Evolutionary conservation across 2,329 filamentous ascomycete genomes (phyloP).

Genomic region (Juglanconis oblonga): DNA sequence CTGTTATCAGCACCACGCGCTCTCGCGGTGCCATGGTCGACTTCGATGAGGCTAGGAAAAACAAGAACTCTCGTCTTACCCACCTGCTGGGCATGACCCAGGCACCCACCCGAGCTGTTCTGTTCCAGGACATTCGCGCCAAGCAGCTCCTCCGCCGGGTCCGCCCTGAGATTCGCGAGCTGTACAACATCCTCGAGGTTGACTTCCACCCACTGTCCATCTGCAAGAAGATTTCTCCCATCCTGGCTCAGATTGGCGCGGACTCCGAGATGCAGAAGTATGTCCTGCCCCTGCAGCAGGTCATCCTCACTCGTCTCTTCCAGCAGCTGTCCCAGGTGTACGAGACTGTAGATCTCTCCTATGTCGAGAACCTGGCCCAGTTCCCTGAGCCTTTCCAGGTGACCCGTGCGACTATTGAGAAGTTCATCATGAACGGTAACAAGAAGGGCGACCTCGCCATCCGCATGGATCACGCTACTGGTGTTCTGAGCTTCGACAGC

Average conservation of each 20-base stretch:
- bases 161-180: slow-evolving; percentile 88
- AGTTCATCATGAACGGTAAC: slow-evolving; percentile 99
- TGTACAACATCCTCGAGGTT: slow-evolving; percentile 98
- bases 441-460: slow-evolving; percentile 99
- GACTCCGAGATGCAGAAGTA: slow-evolving; percentile 98
- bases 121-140: slow-evolving; percentile 94
- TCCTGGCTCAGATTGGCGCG: slow-evolving; percentile 86
- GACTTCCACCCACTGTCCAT: slow-evolving; percentile 99
- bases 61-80: slow-evolving; percentile 96
- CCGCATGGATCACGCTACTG: slow-evolving; percentile 91
- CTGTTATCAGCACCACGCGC: slow-evolving; percentile 96
- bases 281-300: slow-evolving; percentile 91
- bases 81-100: slow-evolving; percentile 92
- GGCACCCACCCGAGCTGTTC: slow-evolving; percentile 79
- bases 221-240: slow-evolving; percentile 98
- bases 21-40: slow-evolving; percentile 95
- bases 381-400: slow-evolving; percentile 98
- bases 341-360: slow-evolving; percentile 91
- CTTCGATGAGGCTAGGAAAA: slow-evolving; percentile 95
- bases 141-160: slow-evolving; percentile 93
- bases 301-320: slow-evolving; percentile 96
- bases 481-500: slow-evolving; percentile 93
- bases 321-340: slow-evolving; percentile 99
- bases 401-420: slow-evolving; percentile 86
- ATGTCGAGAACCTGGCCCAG: slow-evolving; percentile 88